Base-by-base conservation (phyloP, 208 protist genomes). In the Trypanosoma cruzi region DNA sequence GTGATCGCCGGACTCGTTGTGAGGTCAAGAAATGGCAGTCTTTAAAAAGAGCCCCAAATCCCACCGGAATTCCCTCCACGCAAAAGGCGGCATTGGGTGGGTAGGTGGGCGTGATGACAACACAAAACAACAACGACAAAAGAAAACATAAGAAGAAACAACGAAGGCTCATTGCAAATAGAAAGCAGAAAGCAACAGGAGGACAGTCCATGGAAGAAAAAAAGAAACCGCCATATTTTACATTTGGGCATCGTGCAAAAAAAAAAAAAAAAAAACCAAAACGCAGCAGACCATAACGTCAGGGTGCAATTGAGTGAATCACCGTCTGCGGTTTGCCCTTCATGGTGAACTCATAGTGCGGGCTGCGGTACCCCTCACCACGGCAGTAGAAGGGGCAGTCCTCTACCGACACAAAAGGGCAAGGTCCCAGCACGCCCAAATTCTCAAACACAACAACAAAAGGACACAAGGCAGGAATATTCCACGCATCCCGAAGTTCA, bases 301-400 rank as follows among this genome's bases (percentile, higher is more conserved):
- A 29, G 24, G 40, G 5, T 6, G 24, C 3, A 42, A 22, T 1
- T 13, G 10, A 20, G 0, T 24, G 46, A 10, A 37, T 54, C 14
- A 13, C 14, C 42, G 16, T 22, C 32, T 52, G 7, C 1, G 22
- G 32, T 54, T 42, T 65, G 0, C 32, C 70, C 24, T 55, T 50
- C 18, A 37, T 22, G 29, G 20, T 75, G 29, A 46, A 62, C n/a
- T 40, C 52, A 54, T 67, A 77, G 29, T 77, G 71, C 22, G 44
- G 13, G 26, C 37, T 71, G 2, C 50, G 13, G 11, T 49, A 24
- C 1, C 71, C 71, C 46, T 71, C 71, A 18, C 63, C 63, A 62
- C 71, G 56, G 28, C 32, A 52, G 31, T 63, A 68, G 50, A 71
- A 77, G 28, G 71, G 71, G 29, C 71, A 77, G 40, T 77, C 71